Evolutionary conservation across 179 eudicot genomes (phyloP), one percentile per base, ranked within the genome.

Genomic region (Beta lomatogona): DNA sequence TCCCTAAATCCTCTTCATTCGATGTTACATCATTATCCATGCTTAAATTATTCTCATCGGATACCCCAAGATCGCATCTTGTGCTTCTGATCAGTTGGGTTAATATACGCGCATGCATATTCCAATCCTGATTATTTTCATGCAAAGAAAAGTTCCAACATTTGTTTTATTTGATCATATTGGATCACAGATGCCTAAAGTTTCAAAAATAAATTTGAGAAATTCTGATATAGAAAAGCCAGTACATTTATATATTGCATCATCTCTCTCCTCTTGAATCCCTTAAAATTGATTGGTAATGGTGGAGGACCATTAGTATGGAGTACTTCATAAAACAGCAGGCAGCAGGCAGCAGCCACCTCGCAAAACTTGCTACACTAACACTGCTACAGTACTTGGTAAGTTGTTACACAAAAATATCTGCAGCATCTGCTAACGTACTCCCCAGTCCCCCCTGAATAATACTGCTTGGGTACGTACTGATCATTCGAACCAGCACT

Each of bases 221-320:
- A 28, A 25, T 22, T 13, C 5, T 12, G 28, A 65, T 9, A 8
- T 12, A 12, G 28, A 15, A 65, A 65, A 65, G 4, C 2, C 45
- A 65, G 45, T 63, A 63, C 65, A 60, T 1, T 60, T 19, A 11
- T 4, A 63, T 63, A 18, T 63, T 63, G 67, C 67, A 63, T 63
- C 67, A 63, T 63, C 36, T 63, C 1, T n/a, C 25, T n/a, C 14
- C 12, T 31, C 9, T 13, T 15, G 2, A n/a, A 60, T 21, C 31
- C 4, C 3, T 12, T 22, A 3, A 22, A 46, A 36, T 69, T 44
- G 73, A 69, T 41, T 41, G 73, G 73, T 69, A 69, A 16, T 41
- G 73, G 73, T 69, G 73, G 52, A 69, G 73, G 53, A 69, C 73
- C 72, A 68, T 11, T 2, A 36, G n/a, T n/a, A n/a, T n/a, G n/a